phyloP scores from a whole-genome alignment of 139 green algal species.

The Chlorella sorokiniana region DNA sequence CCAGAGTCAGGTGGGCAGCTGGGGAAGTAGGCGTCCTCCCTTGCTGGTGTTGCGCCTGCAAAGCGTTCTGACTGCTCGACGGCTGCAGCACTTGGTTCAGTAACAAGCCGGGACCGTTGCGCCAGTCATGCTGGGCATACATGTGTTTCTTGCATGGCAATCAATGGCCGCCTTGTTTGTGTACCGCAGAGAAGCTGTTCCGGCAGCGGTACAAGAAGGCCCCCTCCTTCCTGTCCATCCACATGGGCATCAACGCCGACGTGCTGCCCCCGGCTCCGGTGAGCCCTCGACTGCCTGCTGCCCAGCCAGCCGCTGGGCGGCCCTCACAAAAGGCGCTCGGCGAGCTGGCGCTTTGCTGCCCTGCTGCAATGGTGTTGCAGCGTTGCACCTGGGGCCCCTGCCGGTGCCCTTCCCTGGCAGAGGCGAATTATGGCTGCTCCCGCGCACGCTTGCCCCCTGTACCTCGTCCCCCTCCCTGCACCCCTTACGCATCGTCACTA shows the following conservation, averaged over 20 bases:
- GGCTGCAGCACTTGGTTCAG: too few species aligned
- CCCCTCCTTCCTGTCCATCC: conserved; percentile 92
- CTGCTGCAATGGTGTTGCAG: too few species aligned
- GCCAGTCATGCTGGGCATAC: too few species aligned
- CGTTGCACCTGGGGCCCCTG: too few species aligned
- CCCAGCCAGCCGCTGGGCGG: too few species aligned
- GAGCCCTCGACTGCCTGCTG: not conserved
- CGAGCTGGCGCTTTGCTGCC: too few species aligned
- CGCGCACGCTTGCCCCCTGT: too few species aligned
- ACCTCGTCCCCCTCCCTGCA: too few species aligned
- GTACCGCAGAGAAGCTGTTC: conserved; percentile 49
- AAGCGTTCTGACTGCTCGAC: not conserved
- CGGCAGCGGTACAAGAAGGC: conserved; percentile 88
- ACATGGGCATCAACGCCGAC: conserved; percentile 84
- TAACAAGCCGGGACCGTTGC: too few species aligned
- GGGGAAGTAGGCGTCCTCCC: not conserved
- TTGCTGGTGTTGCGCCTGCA: not conserved
- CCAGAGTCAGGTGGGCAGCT: conserved; percentile 65
- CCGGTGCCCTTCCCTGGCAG: too few species aligned
- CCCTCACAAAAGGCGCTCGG: too few species aligned
- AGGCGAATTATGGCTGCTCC: too few species aligned
- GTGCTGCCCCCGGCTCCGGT: conserved; percentile 58
- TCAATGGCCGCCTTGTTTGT: not conserved
- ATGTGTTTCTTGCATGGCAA: not conserved
- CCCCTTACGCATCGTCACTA: not conserved